These are phyloP conservation scores for Austroboletus niveus DNA, from an alignment of 1,284 basidiomycete species.

Conservation along the genomic window DNA sequence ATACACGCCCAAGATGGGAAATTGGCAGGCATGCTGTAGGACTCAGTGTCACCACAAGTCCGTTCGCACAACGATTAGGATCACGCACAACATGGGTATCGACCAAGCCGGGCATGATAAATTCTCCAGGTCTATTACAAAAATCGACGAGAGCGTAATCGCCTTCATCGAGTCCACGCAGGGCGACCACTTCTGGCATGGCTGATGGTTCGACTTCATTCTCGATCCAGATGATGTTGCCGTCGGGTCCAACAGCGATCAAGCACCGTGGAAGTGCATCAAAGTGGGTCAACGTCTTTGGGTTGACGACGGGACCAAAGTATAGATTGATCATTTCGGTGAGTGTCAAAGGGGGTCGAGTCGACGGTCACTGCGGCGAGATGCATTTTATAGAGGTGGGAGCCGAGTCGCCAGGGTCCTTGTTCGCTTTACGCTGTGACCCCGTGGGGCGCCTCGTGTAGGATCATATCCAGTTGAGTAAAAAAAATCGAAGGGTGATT, in stretches of 20 bases:
- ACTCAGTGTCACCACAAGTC: too few relatives aligned
- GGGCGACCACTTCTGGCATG: slow-evolving; percentile 45
- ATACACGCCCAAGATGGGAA: slow-evolving; percentile 81
- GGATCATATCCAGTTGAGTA: background rate
- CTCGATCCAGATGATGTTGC: slow-evolving; percentile 69
- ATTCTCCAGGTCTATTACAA: slow-evolving; percentile 55
- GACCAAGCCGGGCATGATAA: slow-evolving; percentile 84
- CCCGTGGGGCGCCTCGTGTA: too few relatives aligned
- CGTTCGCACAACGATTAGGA: too few relatives aligned
- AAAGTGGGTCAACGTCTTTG: slow-evolving; percentile 53
- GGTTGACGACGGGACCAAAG: slow-evolving; percentile 69
- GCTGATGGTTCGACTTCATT: slow-evolving; percentile 48
- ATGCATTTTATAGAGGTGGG: background rate
- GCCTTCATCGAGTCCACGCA: slow-evolving; percentile 33
- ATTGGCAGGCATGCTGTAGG: slow-evolving; percentile 80
- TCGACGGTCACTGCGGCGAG: background rate
- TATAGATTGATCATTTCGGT: slow-evolving; percentile 43
- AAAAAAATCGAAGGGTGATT: background rate
- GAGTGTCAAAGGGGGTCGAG: background rate
- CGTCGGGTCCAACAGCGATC: slow-evolving; percentile 54
- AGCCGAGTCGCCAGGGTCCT: background rate
- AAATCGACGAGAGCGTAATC: slow-evolving; percentile 37
- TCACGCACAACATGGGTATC: slow-evolving; percentile 81
- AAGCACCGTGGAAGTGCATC: slow-evolving; percentile 56
- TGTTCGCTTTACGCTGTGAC: background rate